These are phyloP conservation scores for Coemansia asiatica DNA, from an alignment of 192 early-diverging fungal genomes.

Conservation along the genomic window DNA sequence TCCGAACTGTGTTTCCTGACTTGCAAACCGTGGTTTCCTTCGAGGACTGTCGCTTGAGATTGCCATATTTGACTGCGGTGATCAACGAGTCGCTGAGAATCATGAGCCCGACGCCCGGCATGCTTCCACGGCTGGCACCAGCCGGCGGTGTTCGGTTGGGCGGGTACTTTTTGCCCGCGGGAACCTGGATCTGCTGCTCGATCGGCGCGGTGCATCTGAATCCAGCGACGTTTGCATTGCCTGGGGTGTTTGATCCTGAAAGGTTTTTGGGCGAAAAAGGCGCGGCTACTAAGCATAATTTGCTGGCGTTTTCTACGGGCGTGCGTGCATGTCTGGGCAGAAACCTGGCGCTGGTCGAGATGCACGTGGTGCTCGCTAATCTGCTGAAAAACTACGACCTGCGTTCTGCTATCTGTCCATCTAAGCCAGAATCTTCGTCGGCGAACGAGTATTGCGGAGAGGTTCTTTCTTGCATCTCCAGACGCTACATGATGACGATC, in stretches of 20 bases:
- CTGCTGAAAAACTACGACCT: constrained; percentile 43
- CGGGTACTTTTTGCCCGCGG: constrained; percentile 42
- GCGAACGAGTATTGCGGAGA: not conserved
- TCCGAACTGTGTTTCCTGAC: constrained; percentile 30
- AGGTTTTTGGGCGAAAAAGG: constrained; percentile 27
- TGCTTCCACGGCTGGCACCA: constrained; percentile 39
- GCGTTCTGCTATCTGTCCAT: not conserved
- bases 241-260: constrained; percentile 39
- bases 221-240: constrained; percentile 16
- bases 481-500: constrained; percentile 38
- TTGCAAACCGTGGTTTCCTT: constrained; percentile 4
- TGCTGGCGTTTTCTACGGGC: constrained; percentile 57
- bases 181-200: constrained; percentile 47
- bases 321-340: constrained; percentile 55
- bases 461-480: constrained; percentile 23
- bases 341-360: constrained; percentile 55
- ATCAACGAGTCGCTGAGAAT: constrained; percentile 51
- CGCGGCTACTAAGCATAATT: constrained; percentile 12
- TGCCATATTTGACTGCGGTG: constrained; percentile 50
- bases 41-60: constrained; percentile 16
- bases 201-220: constrained; percentile 39
- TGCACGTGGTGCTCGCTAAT: constrained; percentile 51
- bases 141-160: constrained; percentile 31
- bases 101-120: constrained; percentile 40
- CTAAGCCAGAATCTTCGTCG: not conserved